Conservation (phyloP, 768 basidiomycete species). For the Pleurotus citrinopileatus region DNA sequence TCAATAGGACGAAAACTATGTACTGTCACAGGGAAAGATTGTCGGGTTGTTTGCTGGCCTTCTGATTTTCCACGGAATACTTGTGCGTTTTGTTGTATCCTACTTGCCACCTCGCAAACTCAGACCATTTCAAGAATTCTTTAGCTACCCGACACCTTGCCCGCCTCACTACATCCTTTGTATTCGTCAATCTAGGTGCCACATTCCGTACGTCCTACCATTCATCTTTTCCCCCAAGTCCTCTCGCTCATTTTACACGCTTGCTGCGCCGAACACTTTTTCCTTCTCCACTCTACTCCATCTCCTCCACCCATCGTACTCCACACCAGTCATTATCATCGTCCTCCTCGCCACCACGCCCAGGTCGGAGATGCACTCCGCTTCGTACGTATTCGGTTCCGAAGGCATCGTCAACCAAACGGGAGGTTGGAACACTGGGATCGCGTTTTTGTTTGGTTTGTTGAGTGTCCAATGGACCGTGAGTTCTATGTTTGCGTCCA, state of each 20-base stretch:
- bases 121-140: slow-evolving; percentile 47
- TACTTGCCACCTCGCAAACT: background rate
- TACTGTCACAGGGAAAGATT: slow-evolving; percentile 65
- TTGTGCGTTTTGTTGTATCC: slow-evolving; percentile 38
- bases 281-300: slow-evolving; percentile 5
- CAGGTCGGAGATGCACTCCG: slow-evolving; percentile 76
- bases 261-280: no score
- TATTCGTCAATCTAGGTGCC: slow-evolving; percentile 85
- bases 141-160: slow-evolving; percentile 76
- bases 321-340: slow-evolving; percentile 70
- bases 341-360: slow-evolving; percentile 74
- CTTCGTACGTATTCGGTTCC: slow-evolving; percentile 76
- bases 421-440: slow-evolving; percentile 74
- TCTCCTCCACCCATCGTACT: slow-evolving; percentile 3
- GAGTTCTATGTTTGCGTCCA: slow-evolving; percentile 21
- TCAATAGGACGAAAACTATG: slow-evolving; percentile 51
- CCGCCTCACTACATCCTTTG: slow-evolving; percentile 68
- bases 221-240: no score
- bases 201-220: slow-evolving; percentile 56
- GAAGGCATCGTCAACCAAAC: slow-evolving; percentile 75
- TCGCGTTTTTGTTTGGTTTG: slow-evolving; percentile 83
- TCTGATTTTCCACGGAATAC: slow-evolving; percentile 72
- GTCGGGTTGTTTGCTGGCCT: slow-evolving; percentile 79
- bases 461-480: slow-evolving; percentile 89
- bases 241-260: background rate